Base-by-base conservation (phyloP, 192 early-diverging fungal species). In the Radiomyces spectabilis region DNA sequence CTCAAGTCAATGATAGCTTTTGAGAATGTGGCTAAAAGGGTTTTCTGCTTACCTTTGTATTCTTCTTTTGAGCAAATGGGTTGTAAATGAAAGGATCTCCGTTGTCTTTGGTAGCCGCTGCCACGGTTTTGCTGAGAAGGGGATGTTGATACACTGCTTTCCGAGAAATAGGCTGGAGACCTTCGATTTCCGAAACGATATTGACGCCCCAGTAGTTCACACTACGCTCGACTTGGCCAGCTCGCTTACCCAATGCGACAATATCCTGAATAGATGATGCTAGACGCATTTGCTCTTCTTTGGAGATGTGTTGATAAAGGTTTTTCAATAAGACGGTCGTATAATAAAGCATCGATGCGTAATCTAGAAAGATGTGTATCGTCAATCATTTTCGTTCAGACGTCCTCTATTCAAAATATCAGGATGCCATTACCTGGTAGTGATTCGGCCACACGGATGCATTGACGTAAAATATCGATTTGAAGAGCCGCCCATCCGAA, bases 401-500 rank as follows among this genome's bases (percentile, higher is more conserved):
- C 8, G 35, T 37, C 9, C 8, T 37, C 35, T n/a, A 37, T 37
- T 8, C 8, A 37, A 37, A 37, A 37, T 8, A n/a, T n/a, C n/a
- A 37, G 8, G 8, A n/a, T 10, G 35, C 35, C 8, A 31, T 31
- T 74, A 88, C 86, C 84, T 50, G 81, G 82, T 32, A 84, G 57
- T 7, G 79, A 76, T 41, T 88, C 80, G 1, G 88, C 59, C 5
- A 89, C 73, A 9, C 74, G 69, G 43, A 90, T 82, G 34, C 83
- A 84, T 67, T 92, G 85, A 40, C 83, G 80, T 16, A 92, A 51
- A 9, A 85, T 74, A 60, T 85, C 83, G 38, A 92, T 85, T 59
- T 89, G 89, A 26, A 93, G 57, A 26, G 77, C 75, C 24, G 88
- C 82, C 89, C 89, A 92, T 2, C 90, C 90, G 62, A 68, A 78